Conservation (phyloP, 352 stramenopile species). For the Blastocystis sp. region DNA sequence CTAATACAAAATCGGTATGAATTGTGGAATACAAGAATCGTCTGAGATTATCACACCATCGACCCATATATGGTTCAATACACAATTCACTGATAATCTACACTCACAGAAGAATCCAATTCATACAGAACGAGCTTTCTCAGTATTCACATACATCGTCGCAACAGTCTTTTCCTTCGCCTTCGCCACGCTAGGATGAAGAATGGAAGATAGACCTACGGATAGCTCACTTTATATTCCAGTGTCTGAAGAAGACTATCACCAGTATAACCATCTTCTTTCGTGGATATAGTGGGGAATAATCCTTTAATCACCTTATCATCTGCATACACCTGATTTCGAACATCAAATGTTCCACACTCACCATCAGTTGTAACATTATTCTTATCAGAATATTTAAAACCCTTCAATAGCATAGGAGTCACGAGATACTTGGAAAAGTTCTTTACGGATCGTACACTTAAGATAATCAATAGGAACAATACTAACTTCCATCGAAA, state of each 20-base stretch:
- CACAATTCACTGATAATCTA: conserved; percentile 27
- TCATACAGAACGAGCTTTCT: conserved; percentile 12
- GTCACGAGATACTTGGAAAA: not conserved
- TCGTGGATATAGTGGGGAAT: not conserved
- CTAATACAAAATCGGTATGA: not conserved
- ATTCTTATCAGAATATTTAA: not conserved
- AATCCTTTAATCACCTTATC: not conserved
- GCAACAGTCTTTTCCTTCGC: conserved; percentile 34
- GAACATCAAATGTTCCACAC: not conserved
- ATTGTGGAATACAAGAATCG: conserved; percentile 47
- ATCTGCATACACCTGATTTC: not conserved
- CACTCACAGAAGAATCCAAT: not conserved
- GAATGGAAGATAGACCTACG: not conserved
- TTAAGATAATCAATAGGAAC: not conserved
- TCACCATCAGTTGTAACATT: not conserved
- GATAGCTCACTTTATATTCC: conserved; percentile 21
- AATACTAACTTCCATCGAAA: not conserved
- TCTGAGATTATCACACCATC: conserved; percentile 40
- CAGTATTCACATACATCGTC: conserved; percentile 27
- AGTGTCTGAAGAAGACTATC: conserved; percentile 6
- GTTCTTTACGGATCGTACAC: not conserved
- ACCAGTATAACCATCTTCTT: not conserved
- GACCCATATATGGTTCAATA: not conserved
- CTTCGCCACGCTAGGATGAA: conserved; percentile 23
- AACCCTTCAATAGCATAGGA: not conserved